A percentile compares a stretch with the other conserved stretches of the same genome.
Conservation (phyloP, 169 alveolate species). For the Blepharisma undulans region DNA sequence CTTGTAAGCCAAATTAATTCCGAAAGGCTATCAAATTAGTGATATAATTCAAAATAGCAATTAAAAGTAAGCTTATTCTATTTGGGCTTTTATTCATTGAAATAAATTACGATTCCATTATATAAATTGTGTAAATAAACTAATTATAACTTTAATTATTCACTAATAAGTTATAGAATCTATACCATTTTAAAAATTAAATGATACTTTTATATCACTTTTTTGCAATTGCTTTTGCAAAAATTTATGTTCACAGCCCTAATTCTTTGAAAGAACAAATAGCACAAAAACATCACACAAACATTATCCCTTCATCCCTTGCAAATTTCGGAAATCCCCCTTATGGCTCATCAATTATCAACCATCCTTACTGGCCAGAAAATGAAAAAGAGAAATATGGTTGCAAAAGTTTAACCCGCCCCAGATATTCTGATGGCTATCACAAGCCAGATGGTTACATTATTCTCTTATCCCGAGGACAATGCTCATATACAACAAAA, state of each 20-base stretch:
- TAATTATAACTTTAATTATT: too few species aligned
- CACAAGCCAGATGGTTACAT: background rate
- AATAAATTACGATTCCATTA: too few species aligned
- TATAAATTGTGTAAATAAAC: too few species aligned
- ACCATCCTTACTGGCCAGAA: background rate
- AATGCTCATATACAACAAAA: constrained; percentile 61
- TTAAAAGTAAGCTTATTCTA: too few species aligned
- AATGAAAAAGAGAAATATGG: background rate
- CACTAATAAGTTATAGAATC: background rate
- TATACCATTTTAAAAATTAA: background rate
- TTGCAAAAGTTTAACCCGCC: background rate
- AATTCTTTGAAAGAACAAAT: background rate
- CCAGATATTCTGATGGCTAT: background rate
- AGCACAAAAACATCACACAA: background rate
- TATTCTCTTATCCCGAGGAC: constrained; percentile 46
- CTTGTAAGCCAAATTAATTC: too few species aligned
- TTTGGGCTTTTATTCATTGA: too few species aligned
- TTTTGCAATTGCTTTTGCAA: background rate
- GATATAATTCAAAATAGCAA: too few species aligned
- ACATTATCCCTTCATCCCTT: constrained; percentile 27
- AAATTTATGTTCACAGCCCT: background rate
- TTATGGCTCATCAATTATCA: constrained; percentile 1
- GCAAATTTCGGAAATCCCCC: constrained; percentile 46
- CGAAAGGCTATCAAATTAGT: too few species aligned
- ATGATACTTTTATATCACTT: background rate